Conservation (phyloP, 495 filamentous ascomycete genomes). For the Friedmanniomyces simplex region DNA sequence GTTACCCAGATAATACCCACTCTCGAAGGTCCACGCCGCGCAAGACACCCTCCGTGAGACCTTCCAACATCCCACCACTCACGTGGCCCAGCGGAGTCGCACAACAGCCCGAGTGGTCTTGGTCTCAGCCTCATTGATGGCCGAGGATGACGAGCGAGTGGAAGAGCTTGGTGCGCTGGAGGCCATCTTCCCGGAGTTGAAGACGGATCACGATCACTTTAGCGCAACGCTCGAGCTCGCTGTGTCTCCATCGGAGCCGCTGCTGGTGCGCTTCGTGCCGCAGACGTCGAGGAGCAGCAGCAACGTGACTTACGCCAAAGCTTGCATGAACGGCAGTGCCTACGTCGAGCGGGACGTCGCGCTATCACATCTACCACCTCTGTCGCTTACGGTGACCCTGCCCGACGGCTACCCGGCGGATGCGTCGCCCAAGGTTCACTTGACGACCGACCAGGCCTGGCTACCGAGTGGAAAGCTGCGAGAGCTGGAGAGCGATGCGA, state of each 20-base stretch:
- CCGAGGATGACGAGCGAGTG: slow-evolving; percentile 50
- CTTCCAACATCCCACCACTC: neutral
- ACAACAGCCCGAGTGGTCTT: neutral
- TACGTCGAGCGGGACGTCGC: slow-evolving; percentile 15
- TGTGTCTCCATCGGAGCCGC: slow-evolving; percentile 56
- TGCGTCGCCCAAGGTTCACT: slow-evolving; percentile 51
- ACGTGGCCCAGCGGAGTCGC: no score
- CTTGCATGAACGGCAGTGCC: slow-evolving; percentile 7
- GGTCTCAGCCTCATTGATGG: neutral
- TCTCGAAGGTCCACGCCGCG: slow-evolving; percentile 2
- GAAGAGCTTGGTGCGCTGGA: slow-evolving; percentile 72
- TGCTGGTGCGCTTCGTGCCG: slow-evolving; percentile 59
- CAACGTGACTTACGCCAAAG: slow-evolving; percentile 20
- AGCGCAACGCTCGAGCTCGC: slow-evolving; percentile 60
- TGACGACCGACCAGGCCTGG: slow-evolving; percentile 63
- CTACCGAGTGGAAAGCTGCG: slow-evolving; percentile 47
- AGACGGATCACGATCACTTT: slow-evolving; percentile 50
- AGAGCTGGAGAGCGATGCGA: slow-evolving; percentile 50
- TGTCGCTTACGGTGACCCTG: slow-evolving; percentile 57
- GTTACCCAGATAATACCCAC: slow-evolving; percentile 6
- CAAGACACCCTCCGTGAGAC: neutral
- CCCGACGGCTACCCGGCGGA: slow-evolving; percentile 66
- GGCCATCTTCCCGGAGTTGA: slow-evolving; percentile 84
- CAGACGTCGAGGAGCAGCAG: slow-evolving; percentile 30
- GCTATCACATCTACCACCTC: slow-evolving; percentile 59